Percentiles rank a stretch among this genome's conserved stretches.
These are phyloP conservation scores for Jacaranda copaia DNA, from an alignment of 257 asterid species.

Conservation along the genomic window DNA sequence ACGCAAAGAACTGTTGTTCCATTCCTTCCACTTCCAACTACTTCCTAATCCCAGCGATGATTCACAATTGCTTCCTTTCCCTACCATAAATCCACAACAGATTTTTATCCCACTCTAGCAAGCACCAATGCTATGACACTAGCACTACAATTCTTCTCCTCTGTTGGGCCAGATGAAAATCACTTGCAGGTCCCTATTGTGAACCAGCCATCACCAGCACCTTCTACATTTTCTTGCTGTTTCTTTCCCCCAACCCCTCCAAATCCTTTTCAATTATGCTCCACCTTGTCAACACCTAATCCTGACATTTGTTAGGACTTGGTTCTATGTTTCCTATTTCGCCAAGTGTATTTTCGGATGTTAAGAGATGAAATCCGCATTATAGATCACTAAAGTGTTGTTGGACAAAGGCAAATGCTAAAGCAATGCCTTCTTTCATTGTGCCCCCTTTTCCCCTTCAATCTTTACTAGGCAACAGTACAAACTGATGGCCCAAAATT, in stretches of 20 bases:
- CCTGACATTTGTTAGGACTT: background rate
- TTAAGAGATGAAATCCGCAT: background rate
- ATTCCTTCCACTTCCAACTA: background rate
- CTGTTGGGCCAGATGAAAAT: background rate
- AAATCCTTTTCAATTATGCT: background rate
- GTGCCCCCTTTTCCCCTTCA: background rate
- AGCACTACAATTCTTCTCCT: background rate
- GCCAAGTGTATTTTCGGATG: background rate
- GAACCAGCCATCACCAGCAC: background rate
- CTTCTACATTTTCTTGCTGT: background rate
- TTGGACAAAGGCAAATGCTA: conserved; percentile 1
- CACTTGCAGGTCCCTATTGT: background rate
- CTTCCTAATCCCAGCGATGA: background rate
- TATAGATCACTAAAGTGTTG: background rate
- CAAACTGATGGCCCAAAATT: background rate
- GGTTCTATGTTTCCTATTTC: background rate
- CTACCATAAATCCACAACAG: background rate
- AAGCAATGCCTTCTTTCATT: background rate
- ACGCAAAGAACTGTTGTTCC: background rate
- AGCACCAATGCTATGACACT: background rate
- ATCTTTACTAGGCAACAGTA: background rate
- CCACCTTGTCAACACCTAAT: background rate
- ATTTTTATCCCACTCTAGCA: background rate
- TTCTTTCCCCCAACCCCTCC: background rate
- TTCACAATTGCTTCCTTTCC: background rate